phyloP scores from a whole-genome alignment of 192 early-diverging fungal genomes.

The Podila clonocystis region DNA sequence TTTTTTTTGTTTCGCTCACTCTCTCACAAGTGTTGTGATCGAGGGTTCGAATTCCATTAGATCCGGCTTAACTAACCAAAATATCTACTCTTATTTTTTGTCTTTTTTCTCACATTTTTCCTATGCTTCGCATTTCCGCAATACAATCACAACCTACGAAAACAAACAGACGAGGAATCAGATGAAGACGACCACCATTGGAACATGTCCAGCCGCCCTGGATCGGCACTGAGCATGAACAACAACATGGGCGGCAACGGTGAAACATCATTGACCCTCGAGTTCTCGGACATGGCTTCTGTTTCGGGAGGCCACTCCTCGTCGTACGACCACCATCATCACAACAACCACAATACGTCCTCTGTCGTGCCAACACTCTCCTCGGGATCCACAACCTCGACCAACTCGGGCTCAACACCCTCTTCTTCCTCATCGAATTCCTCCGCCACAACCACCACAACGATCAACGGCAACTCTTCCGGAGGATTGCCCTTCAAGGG shows the following conservation, averaged over 20 bases:
- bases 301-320: slow-evolving; percentile 15
- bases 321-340: background rate
- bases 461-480: background rate
- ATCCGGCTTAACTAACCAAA: no score
- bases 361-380: background rate
- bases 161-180: slow-evolving; percentile 18
- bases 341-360: background rate
- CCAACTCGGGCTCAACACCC: no score
- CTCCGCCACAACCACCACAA: background rate
- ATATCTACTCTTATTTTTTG: no score
- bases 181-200: slow-evolving; percentile 25
- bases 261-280: slow-evolving; percentile 31
- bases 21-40: no score
- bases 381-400: no score
- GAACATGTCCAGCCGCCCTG: slow-evolving; percentile 25
- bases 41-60: no score
- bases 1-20: background rate
- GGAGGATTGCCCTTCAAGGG: background rate
- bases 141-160: no score
- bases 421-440: background rate
- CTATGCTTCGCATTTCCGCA: no score
- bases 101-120: no score
- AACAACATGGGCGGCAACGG: slow-evolving; percentile 31
- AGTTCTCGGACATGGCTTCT: slow-evolving; percentile 25
- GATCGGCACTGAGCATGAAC: slow-evolving; percentile 31